phyloP scores from a whole-genome alignment of 1,284 basidiomycete genomes.

The Exsudoporus floridanus region DNA sequence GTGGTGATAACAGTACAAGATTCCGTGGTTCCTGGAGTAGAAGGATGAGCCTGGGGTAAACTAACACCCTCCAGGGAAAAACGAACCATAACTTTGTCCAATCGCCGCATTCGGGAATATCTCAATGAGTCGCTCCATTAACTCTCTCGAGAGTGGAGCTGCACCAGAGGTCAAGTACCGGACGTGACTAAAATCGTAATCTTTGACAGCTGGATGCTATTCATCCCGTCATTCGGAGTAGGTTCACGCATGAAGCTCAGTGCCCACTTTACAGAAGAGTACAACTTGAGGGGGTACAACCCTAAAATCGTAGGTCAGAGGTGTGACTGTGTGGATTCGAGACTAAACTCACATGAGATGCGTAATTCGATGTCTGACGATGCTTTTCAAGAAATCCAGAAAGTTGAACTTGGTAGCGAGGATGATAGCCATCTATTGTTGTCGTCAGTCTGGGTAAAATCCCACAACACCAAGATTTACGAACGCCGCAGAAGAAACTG shows the following conservation, averaged over 20 bases:
- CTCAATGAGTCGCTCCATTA: conserved; percentile 46
- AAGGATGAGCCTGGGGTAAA: background rate
- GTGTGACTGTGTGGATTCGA: conserved; percentile 21
- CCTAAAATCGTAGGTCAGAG: conserved; percentile 34
- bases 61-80: background rate
- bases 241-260: background rate
- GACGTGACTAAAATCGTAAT: conserved; percentile 54
- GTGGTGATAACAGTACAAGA: conserved; percentile 41
- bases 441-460: conserved; percentile 1
- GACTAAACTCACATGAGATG: conserved; percentile 45
- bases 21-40: conserved; percentile 42
- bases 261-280: conserved; percentile 56
- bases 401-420: conserved; percentile 54
- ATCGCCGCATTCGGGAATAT: conserved; percentile 46
- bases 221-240: conserved; percentile 9
- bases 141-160: conserved; percentile 57
- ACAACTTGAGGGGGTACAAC: conserved; percentile 57
- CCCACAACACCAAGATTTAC: background rate
- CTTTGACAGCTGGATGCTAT: conserved; percentile 53
- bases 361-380: conserved; percentile 52
- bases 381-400: conserved; percentile 50
- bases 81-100: conserved; percentile 52
- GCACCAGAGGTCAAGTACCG: conserved; percentile 55
- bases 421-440: conserved; percentile 45
- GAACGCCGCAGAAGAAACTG: conserved; percentile 44